These are phyloP conservation scores for Coemansia asiatica DNA, from an alignment of 192 early-diverging fungal genomes.

Conservation along the genomic window DNA sequence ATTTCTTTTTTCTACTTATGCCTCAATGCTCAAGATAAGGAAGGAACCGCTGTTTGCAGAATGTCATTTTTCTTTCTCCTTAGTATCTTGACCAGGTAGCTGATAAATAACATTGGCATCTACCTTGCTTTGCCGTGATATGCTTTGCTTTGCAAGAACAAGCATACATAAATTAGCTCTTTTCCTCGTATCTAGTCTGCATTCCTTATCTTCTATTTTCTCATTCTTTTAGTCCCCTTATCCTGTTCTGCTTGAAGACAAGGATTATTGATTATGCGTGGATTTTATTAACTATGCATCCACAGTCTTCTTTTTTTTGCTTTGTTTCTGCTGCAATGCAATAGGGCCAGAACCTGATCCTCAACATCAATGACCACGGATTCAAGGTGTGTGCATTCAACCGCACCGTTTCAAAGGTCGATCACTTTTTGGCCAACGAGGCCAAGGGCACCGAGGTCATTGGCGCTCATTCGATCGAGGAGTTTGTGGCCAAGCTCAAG, in stretches of 20 bases:
- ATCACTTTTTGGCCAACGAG: constrained; percentile 92
- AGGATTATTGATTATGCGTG: neutral
- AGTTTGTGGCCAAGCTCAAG: constrained; percentile 93
- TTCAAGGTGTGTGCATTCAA: constrained; percentile 95
- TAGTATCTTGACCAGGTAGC: no score
- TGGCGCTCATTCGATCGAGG: constrained; percentile 92
- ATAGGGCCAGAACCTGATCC: constrained; percentile 84
- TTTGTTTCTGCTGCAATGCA: neutral
- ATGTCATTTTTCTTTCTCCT: no score
- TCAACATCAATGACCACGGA: constrained; percentile 98
- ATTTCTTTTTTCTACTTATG: no score
- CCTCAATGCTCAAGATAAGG: constrained; percentile 2
- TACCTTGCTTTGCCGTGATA: no score
- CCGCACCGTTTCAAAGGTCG: constrained; percentile 92
- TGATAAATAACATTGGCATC: no score
- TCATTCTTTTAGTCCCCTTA: neutral
- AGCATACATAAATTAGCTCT: no score
- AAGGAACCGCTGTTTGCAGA: neutral
- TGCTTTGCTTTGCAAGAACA: no score
- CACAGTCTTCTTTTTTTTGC: neutral
- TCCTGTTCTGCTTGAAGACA: neutral
- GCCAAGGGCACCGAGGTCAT: constrained; percentile 95
- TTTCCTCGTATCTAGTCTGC: no score
- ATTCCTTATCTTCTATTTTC: no score
- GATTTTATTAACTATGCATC: neutral